These are phyloP conservation scores for Croton laevigatus DNA, from an alignment of 441 rosid genomes.

Conservation along the genomic window DNA sequence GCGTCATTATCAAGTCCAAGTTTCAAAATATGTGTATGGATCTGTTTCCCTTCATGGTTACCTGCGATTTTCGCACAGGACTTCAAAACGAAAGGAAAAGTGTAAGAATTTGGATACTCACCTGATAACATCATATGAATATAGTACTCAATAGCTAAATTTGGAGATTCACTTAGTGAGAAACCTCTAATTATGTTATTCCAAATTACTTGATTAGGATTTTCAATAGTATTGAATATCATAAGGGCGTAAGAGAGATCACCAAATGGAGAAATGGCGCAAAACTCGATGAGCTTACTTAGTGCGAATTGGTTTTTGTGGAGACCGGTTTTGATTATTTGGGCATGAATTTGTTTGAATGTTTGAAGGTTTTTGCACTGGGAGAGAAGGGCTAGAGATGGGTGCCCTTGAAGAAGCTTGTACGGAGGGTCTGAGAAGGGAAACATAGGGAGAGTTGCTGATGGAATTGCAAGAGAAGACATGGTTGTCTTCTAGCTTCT, in stretches of 20 bases:
- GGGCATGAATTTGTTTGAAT: conserved; percentile 56
- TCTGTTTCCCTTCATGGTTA: conserved; percentile 47
- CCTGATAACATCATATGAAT: conserved; percentile 47
- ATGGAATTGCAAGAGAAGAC: conserved; percentile 26
- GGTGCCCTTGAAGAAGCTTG: conserved; percentile 49
- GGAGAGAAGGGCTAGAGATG: conserved; percentile 57
- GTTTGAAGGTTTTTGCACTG: conserved; percentile 45
- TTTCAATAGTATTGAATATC: conserved; percentile 43
- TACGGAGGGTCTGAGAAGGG: conserved; percentile 66
- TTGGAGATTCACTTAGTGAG: conserved; percentile 39
- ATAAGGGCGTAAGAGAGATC: conserved; percentile 50
- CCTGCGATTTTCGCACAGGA: conserved; percentile 42
- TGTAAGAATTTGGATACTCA: conserved; percentile 41
- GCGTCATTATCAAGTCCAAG: conserved; percentile 46
- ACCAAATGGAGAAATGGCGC: conserved; percentile 51
- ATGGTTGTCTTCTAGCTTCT: background rate
- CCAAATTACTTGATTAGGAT: conserved; percentile 62
- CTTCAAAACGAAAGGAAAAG: conserved; percentile 66
- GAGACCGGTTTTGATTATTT: conserved; percentile 61
- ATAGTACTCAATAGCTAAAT: conserved; percentile 38
- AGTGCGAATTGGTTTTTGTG: conserved; percentile 67
- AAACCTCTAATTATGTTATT: conserved; percentile 54
- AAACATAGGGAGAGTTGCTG: conserved; percentile 36
- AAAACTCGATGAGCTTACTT: conserved; percentile 59
- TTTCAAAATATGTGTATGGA: conserved; percentile 54